These are phyloP conservation scores for Trichoderma erinaceum DNA, from an alignment of 495 filamentous ascomycete genomes.

Conservation along the genomic window DNA sequence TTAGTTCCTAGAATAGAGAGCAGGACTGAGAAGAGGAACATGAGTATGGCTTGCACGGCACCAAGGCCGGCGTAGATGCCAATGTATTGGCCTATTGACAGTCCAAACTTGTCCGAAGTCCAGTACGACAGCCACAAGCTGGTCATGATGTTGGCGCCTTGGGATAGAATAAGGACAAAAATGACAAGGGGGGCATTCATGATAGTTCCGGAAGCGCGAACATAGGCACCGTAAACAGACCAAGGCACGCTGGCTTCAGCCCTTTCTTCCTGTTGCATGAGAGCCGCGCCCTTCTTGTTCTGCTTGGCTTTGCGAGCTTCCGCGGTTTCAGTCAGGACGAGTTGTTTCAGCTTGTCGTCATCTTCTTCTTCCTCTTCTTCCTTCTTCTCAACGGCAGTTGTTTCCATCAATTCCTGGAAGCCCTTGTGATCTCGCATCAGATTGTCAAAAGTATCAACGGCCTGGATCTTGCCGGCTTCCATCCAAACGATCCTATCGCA, in stretches of 20 bases:
- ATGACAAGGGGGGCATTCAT: slow-evolving; percentile 61
- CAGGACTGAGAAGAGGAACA: slow-evolving; percentile 57
- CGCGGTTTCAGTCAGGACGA: slow-evolving; percentile 2
- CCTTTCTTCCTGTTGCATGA: slow-evolving; percentile 92
- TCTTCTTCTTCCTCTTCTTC: slow-evolving; percentile 40
- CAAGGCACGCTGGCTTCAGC: slow-evolving; percentile 76
- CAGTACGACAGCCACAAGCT: slow-evolving; percentile 91
- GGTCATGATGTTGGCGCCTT: slow-evolving; percentile 78
- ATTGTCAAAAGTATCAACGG: slow-evolving; percentile 81
- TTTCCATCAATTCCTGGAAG: slow-evolving; percentile 78
- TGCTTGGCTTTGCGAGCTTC: slow-evolving; percentile 52
- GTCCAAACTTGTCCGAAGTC: slow-evolving; percentile 69
- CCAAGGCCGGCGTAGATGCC: slow-evolving; percentile 80
- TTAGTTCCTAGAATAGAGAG: slow-evolving; percentile 74
- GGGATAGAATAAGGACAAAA: slow-evolving; percentile 58
- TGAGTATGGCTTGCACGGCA: slow-evolving; percentile 61
- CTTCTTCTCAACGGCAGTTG: slow-evolving; percentile 68
- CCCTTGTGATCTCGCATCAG: slow-evolving; percentile 67
- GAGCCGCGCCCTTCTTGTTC: slow-evolving; percentile 52
- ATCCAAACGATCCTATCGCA: slow-evolving; percentile 91
- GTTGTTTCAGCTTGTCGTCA: slow-evolving; percentile 42
- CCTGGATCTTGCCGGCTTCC: slow-evolving; percentile 74
- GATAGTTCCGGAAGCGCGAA: slow-evolving; percentile 71
- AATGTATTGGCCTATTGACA: slow-evolving; percentile 67
- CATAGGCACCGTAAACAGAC: slow-evolving; percentile 75